Evolutionary conservation across 1,284 basidiomycete genomes (phyloP), one percentile per base, ranked within the genome.

Genomic region (Xerocomus amazonicus): DNA sequence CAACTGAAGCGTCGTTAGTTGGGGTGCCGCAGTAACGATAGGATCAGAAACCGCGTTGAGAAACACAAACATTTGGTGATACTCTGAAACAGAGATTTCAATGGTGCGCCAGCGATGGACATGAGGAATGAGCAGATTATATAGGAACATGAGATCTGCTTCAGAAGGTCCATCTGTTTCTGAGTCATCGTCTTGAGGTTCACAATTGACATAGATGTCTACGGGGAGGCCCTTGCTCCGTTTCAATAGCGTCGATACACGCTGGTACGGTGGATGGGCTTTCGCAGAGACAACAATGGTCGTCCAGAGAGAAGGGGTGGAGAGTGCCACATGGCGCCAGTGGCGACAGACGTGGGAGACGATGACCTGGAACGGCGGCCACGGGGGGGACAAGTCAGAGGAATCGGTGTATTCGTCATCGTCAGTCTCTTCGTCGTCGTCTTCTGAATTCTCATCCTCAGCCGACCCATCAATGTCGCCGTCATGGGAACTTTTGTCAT

Each of bases 111-210:
- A 85, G 17, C 77, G 74, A 10, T 64, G 60, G 43, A 77, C 69
- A 55, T 78, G 74, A 0, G 83, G 78, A 29, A 73, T 60, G 44
- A 85, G 67, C 40, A 85, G 59, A 39, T 76, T 70, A 29, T 77
- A 60, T 38, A 84, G 74, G 9, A 58, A 48, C 35, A 56, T 51
- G 26, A 79, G 54, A 34, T 78, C 70, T 13, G 48, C 45, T 9
- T 50, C 39, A 10, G 56, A 52, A 39, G 55, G 59, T 16, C 1
- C 1, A 23, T 23, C 19, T 2, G 19, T 4, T 23, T 23, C 19
- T 2, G 19, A 23, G 3, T 44, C 32, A 2, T 6, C 0, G 3
- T 65, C 54, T 2, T 5, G 28, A 3, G 45, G 45, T 14, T 56
- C 51, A 36, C 50, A 64, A 38, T 48, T 31, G 17, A 68, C 29